A percentile compares a stretch with the other conserved stretches of the same genome.
Evolutionary conservation across 2,329 filamentous ascomycete genomes (phyloP).

Genomic region (Alternaria metachromatica): DNA sequence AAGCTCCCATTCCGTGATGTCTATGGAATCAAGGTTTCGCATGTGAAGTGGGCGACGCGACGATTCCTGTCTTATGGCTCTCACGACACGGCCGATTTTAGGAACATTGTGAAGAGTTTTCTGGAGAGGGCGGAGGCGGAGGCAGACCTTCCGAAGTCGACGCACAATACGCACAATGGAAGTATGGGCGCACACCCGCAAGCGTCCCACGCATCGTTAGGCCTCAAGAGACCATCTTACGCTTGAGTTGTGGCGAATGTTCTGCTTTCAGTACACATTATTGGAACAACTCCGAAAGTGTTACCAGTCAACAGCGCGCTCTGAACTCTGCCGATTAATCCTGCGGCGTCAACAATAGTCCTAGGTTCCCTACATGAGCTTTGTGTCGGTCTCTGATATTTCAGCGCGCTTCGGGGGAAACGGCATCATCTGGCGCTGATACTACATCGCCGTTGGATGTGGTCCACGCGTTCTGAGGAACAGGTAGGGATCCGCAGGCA

Average conservation of each 20-base stretch:
- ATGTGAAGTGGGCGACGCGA: constrained; percentile 28
- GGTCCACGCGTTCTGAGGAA: background rate
- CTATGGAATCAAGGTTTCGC: constrained; percentile 30
- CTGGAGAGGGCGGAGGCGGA: constrained; percentile 25
- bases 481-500: background rate
- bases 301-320: background rate
- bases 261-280: background rate
- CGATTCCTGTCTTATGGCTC: background rate
- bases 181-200: background rate
- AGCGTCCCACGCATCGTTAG: background rate
- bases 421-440: background rate
- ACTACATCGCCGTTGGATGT: background rate
- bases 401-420: background rate
- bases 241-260: background rate
- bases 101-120: constrained; percentile 26
- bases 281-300: background rate
- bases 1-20: constrained; percentile 36
- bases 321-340: background rate
- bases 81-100: constrained; percentile 23
- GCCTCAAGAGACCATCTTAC: constrained; percentile 4
- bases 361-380: background rate
- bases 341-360: background rate
- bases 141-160: background rate
- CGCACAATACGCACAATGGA: background rate
- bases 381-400: background rate